Evolutionary conservation across 164 flowering plant species (phyloP).

Genomic region (Stephania japonica): DNA sequence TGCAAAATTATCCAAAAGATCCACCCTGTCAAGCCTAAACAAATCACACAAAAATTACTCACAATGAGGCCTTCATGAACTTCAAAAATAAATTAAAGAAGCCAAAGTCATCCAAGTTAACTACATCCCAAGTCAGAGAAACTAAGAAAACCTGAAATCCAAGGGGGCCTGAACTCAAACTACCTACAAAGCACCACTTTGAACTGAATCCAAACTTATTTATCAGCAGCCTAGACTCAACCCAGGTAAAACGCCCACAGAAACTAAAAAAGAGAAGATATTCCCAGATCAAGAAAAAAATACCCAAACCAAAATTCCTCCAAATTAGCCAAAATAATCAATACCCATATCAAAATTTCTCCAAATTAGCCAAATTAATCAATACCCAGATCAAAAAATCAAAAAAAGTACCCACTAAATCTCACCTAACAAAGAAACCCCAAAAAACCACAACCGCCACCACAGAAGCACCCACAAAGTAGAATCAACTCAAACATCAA

Average conservation of each 20-base stretch:
- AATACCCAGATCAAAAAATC: neutral
- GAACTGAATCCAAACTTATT: neutral
- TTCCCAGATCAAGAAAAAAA: neutral
- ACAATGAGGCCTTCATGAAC: neutral
- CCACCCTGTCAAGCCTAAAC: neutral
- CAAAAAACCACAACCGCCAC: neutral
- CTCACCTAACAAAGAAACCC: no score
- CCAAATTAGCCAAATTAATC: neutral
- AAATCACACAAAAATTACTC: neutral
- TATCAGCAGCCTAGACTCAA: neutral
- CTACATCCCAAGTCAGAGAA: slow-evolving; percentile 1
- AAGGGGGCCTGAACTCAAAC: neutral
- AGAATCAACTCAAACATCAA: neutral
- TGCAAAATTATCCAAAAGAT: neutral
- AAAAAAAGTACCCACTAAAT: neutral
- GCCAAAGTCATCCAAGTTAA: neutral
- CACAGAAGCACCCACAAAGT: neutral
- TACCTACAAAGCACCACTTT: neutral
- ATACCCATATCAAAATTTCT: slow-evolving; percentile 2
- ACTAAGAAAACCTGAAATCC: neutral
- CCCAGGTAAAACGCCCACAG: neutral
- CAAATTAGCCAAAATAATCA: neutral
- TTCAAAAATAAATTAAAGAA: neutral
- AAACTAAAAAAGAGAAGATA: neutral
- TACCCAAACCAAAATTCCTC: slow-evolving; percentile 5